Evolutionary conservation across 2,329 filamentous ascomycete species (phyloP), one percentile per base, ranked within the genome.

Genomic region (Xylariales sp.): DNA sequence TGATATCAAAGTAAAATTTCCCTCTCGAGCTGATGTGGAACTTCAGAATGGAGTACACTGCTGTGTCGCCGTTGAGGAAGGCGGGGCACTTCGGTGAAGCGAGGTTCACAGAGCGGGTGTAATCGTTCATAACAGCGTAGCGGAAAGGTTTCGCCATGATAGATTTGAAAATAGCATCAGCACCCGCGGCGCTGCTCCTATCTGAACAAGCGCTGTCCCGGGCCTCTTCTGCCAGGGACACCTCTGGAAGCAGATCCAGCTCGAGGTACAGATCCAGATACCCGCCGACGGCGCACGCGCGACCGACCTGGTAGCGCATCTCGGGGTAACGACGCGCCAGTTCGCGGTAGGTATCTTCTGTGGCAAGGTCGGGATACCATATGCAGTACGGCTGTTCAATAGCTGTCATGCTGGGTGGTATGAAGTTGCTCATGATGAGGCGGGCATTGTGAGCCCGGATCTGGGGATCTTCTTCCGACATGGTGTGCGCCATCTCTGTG

Each of bases 101-200:
- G 13, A 34, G 11, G 20, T 54, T 37, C 18, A 60, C 38, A 2
- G 46, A 43, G 6, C 48, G 44, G 1, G 37, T 44, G 45, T 64
- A 65, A 46, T 67, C 63, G 45, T 66, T 43, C 59, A 66, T 61
- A 31, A 63, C 46, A 3, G 35, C 35, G 38, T 53, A 64, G n/a
- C 45, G 47, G 11, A 50, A 28, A 7, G 52, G 51, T 6, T 47
- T 10, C 2, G 45, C 34, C 47, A 66, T 56, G 42, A 65, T 62
- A 11, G 38, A 6, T 12, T 57, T 37, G 37, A 50, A 60, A 7
- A 63, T 63, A n/a, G 23, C 23, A 20, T 24, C 43, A n/a, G 42
- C 45, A 8, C 47, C 48, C 21, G 8, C 30, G 10, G 14, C 21
- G 8, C 15, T 15, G 17, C 18, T 28, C n/a, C n/a, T n/a, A n/a